Percentiles rank a stretch among this genome's conserved stretches.
phyloP scores from a whole-genome alignment of 768 basidiomycete genomes.

The Boletus pseudo-olivaceus region DNA sequence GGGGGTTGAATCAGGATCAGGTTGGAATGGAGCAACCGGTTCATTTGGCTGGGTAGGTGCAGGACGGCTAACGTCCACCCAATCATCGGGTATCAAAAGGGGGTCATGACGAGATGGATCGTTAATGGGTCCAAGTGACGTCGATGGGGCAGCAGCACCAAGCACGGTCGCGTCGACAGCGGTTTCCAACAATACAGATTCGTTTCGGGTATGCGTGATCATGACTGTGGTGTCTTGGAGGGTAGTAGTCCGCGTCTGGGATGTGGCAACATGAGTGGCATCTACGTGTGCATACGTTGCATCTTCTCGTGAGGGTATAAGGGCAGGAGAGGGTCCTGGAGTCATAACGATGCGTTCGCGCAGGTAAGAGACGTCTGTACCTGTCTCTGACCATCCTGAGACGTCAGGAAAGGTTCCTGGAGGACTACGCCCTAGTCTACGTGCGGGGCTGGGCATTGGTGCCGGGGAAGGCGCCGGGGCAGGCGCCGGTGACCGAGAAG shows the following conservation, averaged over 20 bases:
- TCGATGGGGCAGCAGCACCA: not conserved
- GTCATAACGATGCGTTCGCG: slow-evolving; percentile 13
- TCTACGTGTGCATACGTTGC: slow-evolving; percentile 9
- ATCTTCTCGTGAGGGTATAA: slow-evolving; percentile 26
- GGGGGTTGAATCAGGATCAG: slow-evolving; percentile 4
- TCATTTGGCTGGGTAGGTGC: slow-evolving; percentile 3
- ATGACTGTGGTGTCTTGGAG: slow-evolving; percentile 9
- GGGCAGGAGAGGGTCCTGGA: slow-evolving; percentile 24
- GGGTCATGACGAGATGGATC: slow-evolving; percentile 19
- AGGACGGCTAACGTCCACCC: slow-evolving; percentile 24
- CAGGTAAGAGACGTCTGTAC: slow-evolving; percentile 20
- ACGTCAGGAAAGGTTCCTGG: slow-evolving; percentile 27
- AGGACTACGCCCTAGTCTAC: slow-evolving; percentile 25
- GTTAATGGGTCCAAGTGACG: slow-evolving; percentile 1
- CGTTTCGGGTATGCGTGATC: slow-evolving; percentile 11
- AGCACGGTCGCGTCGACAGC: not conserved
- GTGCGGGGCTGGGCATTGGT: slow-evolving; percentile 15
- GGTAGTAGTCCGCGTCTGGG: slow-evolving; percentile 1
- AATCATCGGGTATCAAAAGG: slow-evolving; percentile 27
- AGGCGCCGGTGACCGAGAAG: slow-evolving; percentile 22
- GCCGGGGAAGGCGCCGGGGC: slow-evolving; percentile 17
- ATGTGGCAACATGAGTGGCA: slow-evolving; percentile 6
- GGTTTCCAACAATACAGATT: slow-evolving; percentile 4
- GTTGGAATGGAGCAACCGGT: slow-evolving; percentile 1
- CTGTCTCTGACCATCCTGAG: slow-evolving; percentile 33